Conservation (phyloP, 176 grass and related monocot genomes). For the Aegilops bicornis region DNA sequence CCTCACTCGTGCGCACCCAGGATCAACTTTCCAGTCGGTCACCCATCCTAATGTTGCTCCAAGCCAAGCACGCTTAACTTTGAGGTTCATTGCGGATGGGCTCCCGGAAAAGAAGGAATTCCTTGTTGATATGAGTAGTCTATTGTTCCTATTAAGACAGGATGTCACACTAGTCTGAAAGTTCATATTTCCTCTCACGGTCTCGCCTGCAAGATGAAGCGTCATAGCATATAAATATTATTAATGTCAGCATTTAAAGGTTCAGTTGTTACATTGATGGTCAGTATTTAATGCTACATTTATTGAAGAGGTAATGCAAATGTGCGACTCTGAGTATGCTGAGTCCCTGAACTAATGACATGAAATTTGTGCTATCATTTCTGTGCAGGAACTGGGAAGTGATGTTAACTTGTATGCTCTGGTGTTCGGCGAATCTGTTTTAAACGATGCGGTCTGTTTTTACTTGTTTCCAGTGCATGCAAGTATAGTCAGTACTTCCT, state of each 20-base stretch:
- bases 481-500: slow-evolving; percentile 14
- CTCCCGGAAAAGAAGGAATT: too few species aligned
- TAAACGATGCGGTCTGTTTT: slow-evolving; percentile 94
- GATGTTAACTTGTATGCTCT: slow-evolving; percentile 97
- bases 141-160: too few species aligned
- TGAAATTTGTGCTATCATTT: slow-evolving; percentile 33
- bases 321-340: not conserved
- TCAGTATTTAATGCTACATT: slow-evolving; percentile 4
- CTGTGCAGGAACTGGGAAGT: slow-evolving; percentile 81
- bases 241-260: not conserved
- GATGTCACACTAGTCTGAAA: not conserved
- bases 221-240: not conserved
- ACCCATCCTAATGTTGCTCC: too few species aligned
- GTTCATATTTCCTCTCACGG: not conserved
- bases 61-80: too few species aligned
- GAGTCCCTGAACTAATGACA: not conserved
- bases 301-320: not conserved
- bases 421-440: slow-evolving; percentile 98
- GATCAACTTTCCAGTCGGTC: too few species aligned
- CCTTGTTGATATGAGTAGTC: too few species aligned
- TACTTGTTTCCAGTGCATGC: slow-evolving; percentile 25
- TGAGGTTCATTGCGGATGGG: too few species aligned
- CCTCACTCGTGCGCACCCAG: too few species aligned
- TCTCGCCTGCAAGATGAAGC: slow-evolving; percentile 6
- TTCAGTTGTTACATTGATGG: not conserved